Evolutionary conservation across 73 alveolate genomes (phyloP), one percentile per base, ranked within the genome.

Genomic region (Blepharisma stoltei): DNA sequence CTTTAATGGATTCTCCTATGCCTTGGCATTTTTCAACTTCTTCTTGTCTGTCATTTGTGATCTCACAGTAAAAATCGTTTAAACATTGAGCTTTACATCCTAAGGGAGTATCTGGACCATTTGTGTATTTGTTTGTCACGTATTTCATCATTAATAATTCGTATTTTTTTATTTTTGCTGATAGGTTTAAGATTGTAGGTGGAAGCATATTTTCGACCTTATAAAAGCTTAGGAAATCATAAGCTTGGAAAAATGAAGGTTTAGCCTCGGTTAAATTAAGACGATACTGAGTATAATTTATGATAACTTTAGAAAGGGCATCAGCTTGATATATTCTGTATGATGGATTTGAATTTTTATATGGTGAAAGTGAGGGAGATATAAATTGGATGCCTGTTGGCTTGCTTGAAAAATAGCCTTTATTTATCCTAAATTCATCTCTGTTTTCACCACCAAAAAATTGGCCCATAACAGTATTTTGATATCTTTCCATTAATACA

Each of bases 261-360:
- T n/a, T 25, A 25, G 14, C 37, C 14, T 60, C 73, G 2, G 37
- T 14, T 9, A 60, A 38, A 25, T 60, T 25, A 14, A 60, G 38
- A 14, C 73, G 73, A 5, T 60, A 60, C 5, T 60, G 73, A 20
- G 38, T 60, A 25, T 60, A 60, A 5, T 14, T 60, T 9, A 60
- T 60, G 49, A 60, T 5, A 5, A 14, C 46, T 60, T 60, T 60
- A 14, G 49, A 14, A 14, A 18, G 18, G 23, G 14, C 14, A 25
- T 60, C 73, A 60, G 73, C 73, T 9, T n/a, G 14, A 60, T 60
- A 60, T 8, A 60, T 60, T 25, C 73, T 60, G 5, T 14, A 60
- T 0, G 49, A 20, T 5, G 73, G 73, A 38, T 60, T 60, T 8
- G 14, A 9, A 25, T 60, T 14, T 14, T 0, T 20, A 8, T 14